Percentiles rank a stretch among this genome's conserved stretches.
Conservation (phyloP, 148 eudicot species). For the Rhododendron mucronatum region DNA sequence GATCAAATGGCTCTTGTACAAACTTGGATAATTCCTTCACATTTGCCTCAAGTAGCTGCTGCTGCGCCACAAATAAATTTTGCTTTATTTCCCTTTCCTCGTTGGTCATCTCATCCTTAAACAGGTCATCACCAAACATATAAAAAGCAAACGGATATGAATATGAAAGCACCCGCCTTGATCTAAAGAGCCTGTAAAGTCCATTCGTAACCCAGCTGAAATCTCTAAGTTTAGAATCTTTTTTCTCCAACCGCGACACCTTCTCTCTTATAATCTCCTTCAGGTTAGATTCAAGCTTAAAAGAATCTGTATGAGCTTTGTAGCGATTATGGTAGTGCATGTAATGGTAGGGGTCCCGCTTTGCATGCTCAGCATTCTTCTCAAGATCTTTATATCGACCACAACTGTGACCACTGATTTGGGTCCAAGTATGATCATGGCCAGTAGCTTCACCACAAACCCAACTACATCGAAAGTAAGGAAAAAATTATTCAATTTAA, state of each 20-base stretch:
- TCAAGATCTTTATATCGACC: constrained; percentile 56
- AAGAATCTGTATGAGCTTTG: constrained; percentile 74
- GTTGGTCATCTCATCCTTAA: constrained; percentile 53
- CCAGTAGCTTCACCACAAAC: constrained; percentile 57
- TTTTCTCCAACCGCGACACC: constrained; percentile 34
- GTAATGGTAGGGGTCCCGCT: constrained; percentile 50
- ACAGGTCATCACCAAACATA: constrained; percentile 70
- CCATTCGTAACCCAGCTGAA: constrained; percentile 73
- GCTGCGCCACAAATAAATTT: constrained; percentile 68
- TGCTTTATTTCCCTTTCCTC: constrained; percentile 49
- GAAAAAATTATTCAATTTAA: neutral
- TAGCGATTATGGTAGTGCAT: constrained; percentile 66
- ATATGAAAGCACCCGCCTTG: constrained; percentile 62
- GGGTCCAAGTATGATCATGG: constrained; percentile 44
- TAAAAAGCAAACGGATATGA: constrained; percentile 77
- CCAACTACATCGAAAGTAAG: constrained; percentile 42
- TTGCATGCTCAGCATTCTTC: constrained; percentile 41
- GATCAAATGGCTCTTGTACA: constrained; percentile 54
- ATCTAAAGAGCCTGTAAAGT: constrained; percentile 56
- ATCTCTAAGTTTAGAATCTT: constrained; percentile 35
- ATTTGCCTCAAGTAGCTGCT: constrained; percentile 72
- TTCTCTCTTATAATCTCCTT: constrained; percentile 39
- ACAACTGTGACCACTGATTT: constrained; percentile 45
- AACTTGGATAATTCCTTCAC: constrained; percentile 64
- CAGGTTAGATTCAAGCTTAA: constrained; percentile 51